Evolutionary conservation across 257 asterid species (phyloP).

Genomic region (Apocynum venetum): DNA sequence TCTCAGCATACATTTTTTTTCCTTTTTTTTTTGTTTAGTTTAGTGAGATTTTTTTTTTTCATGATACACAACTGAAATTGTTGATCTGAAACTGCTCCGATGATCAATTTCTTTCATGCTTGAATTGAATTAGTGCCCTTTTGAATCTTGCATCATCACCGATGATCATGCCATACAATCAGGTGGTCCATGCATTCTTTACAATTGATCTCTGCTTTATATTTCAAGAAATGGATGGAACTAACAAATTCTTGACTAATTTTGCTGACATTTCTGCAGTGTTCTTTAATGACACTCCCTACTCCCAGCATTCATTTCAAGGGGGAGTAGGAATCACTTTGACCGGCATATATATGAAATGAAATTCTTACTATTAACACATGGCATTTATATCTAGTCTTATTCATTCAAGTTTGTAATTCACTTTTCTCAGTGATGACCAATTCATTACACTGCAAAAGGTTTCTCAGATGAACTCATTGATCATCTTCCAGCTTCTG

Average conservation of each 20-base stretch:
- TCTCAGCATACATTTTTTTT: too few species aligned
- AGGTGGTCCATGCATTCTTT: background rate
- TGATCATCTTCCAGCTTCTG: background rate
- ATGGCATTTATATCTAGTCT: background rate
- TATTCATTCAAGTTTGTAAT: background rate
- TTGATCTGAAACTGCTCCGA: background rate
- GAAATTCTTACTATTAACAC: background rate
- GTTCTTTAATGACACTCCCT: slow-evolving; percentile 8
- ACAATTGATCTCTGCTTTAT: too few species aligned
- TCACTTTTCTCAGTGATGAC: background rate
- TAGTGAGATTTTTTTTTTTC: too few species aligned
- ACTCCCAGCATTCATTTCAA: slow-evolving; percentile 4
- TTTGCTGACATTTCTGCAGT: slow-evolving; percentile 11
- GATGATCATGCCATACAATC: background rate
- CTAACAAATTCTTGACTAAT: background rate
- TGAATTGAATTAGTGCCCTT: background rate
- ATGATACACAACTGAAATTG: too few species aligned
- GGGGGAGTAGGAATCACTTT: background rate
- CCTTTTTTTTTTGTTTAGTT: too few species aligned
- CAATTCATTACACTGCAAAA: background rate
- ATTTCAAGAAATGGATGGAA: too few species aligned
- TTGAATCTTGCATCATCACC: background rate
- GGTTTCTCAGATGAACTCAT: background rate
- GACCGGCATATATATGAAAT: background rate
- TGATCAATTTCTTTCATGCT: background rate